Base-by-base conservation (phyloP, 148 eudicot genomes). In the Amaranthus hypochondriacus region DNA sequence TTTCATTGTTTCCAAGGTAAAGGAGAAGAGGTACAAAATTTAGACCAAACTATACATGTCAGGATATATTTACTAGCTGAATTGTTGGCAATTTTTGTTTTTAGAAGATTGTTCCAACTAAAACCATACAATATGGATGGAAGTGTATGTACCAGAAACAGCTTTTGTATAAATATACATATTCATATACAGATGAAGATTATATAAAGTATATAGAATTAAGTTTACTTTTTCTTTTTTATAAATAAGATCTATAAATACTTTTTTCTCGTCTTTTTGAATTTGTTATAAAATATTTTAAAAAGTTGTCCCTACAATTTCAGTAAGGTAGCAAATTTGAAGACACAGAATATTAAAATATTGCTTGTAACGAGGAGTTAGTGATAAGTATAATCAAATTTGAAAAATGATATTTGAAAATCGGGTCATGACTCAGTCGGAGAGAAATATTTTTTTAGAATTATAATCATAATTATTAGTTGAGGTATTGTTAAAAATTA, bases 151-250 rank as follows among this genome's bases (percentile, higher is more conserved):
- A 74, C 42, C 54, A 14, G 44, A 9, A 57, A 52, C 13, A 71
- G 56, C 43, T 79, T 79, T 80, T 80, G 82, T 75, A 75, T 65
- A 75, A 70, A 75, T 50, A 71, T 63, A 53, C 39, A 28, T 28
- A 28, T 28, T 28, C 56, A 66, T 28, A 51, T 67, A 67, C 56
- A 67, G 6, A 60, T 15, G 56, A 53, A 48, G 50, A 39, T 50
- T 65, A 65, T 70, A 61, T 62, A 18, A 47, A 61, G 70, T 80
- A 72, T 66, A 67, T 54, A 62, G 53, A 68, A 18, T 18, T 18
- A 18, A 18, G 18, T 57, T 47, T 62, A 5, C 8, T 47, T 57
- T 57, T 58, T 28, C 6, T 56, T 18, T 18, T 18, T 18, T 18
- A 18, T 18, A 18, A 18, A 18, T 18, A 18, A 18, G 18, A 18